Evolutionary conservation across 768 basidiomycete species (phyloP), one percentile per base, ranked within the genome.

Genomic region (Serendipita sp.): DNA sequence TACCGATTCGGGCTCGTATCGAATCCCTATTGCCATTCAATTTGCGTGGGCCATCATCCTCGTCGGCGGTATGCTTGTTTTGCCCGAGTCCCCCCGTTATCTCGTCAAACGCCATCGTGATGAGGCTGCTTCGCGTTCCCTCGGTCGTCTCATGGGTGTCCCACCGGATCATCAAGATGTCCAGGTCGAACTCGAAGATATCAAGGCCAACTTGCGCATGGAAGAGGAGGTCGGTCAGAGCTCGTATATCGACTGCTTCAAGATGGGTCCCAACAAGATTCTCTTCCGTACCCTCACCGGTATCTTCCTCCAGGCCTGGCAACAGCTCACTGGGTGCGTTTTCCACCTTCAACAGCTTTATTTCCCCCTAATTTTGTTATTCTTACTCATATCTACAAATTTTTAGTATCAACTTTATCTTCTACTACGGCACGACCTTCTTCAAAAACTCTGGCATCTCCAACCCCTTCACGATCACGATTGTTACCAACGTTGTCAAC

Each of bases 81-180:
- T 90, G 42, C 88, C 89, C 41, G 89, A 81, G 74, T 86, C 86
- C 30, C 89, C 88, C 26, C 86, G 88, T 69, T 93, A 79, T 78
- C 77, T 85, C 44, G 77, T 92, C 73, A 85, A 85, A 76, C 78
- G 79, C 30, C 84, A 82, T 44, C 74, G 75, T 45, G 76, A 84
- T 64, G 83, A 76, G 3, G 75, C 76, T 14, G 90, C 89, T 26
- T 76, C 76, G 48, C 67, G 71, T 3, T 69, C 86, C 17, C 76
- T 93, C 61, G 72, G 78, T 26, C 84, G 84, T 61, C 82, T 94
- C 61, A 81, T 81, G 34, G 77, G 80, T 44, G 72, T 80, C 9
- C 72, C 79, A 26, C 67, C 75, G n/a, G 72, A 75, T 60, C 77
- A 79, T 63, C 74, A 77, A 20, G 79, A 80, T 65, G 77, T 85